Percentiles rank a stretch among this genome's conserved stretches.
Conservation (phyloP, 352 stramenopile genomes). For the Globisporangium barbulae region DNA sequence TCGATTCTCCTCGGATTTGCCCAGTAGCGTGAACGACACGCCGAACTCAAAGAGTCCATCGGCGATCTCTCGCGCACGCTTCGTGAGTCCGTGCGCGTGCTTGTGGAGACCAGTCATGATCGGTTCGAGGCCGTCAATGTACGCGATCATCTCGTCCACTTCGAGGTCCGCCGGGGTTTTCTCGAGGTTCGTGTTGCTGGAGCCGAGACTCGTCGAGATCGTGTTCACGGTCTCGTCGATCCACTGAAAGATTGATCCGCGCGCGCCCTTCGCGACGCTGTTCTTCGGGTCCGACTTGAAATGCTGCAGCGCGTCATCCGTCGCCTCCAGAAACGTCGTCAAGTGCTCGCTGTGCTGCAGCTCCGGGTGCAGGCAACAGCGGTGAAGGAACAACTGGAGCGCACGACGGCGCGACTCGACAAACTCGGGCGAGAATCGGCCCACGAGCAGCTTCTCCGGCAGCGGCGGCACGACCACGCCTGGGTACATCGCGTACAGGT, state of each 20-base stretch:
- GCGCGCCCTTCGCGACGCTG: constrained; percentile 36
- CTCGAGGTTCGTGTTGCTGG: constrained; percentile 47
- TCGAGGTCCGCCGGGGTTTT: constrained; percentile 91
- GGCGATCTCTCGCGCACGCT: constrained; percentile 93
- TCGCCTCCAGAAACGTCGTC: constrained; percentile 81
- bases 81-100: constrained; percentile 92
- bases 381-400: constrained; percentile 77
- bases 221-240: constrained; percentile 83
- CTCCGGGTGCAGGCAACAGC: constrained; percentile 78
- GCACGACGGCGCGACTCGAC: constrained; percentile 79
- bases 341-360: constrained; percentile 83
- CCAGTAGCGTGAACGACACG: constrained; percentile 93
- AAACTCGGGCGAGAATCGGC: constrained; percentile 93
- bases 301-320: constrained; percentile 55
- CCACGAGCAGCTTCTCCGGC: constrained; percentile 95
- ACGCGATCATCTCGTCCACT: constrained; percentile 95
- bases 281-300: constrained; percentile 75
- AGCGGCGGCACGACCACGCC: constrained; percentile 93
- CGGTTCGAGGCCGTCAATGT: constrained; percentile 93
- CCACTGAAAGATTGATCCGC: constrained; percentile 82
- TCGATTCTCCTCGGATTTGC: constrained; percentile 91
- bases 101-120: constrained; percentile 96
- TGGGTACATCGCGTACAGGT: constrained; percentile 82
- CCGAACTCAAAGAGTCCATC: constrained; percentile 97
- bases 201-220: constrained; percentile 74